These are phyloP conservation scores for Ilyonectria destructans DNA, from an alignment of 2,329 filamentous ascomycete species.

Conservation along the genomic window DNA sequence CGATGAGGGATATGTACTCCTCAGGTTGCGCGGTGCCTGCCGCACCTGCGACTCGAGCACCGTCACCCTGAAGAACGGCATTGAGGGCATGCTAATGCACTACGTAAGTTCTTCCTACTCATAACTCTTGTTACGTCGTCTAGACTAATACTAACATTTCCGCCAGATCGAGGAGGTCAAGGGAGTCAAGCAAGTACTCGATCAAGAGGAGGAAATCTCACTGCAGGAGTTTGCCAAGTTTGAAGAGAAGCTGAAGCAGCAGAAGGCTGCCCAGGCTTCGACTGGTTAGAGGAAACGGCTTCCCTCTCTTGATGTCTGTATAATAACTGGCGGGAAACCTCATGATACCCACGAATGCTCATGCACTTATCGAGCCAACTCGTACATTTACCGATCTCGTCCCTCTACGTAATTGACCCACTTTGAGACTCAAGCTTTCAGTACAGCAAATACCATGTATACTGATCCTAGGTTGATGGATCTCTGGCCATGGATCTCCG, in stretches of 20 bases:
- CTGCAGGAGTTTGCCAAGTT: conserved; percentile 93
- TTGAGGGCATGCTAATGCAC: conserved; percentile 98
- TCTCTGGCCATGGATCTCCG: neutral
- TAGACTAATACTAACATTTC: conserved; percentile 47
- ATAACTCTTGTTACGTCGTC: neutral
- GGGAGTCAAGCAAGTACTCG: conserved; percentile 90
- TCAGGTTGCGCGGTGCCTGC: conserved; percentile 94
- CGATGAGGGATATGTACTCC: conserved; percentile 82
- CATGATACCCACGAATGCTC: conserved; percentile 48
- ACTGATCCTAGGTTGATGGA: neutral
- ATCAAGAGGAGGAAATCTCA: conserved; percentile 92
- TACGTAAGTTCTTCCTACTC: conserved; percentile 74
- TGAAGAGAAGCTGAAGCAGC: conserved; percentile 82
- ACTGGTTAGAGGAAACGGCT: conserved; percentile 20
- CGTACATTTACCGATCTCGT: conserved; percentile 7
- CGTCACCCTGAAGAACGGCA: conserved; percentile 96
- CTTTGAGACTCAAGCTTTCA: neutral
- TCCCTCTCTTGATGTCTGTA: conserved; percentile 36
- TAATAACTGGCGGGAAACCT: conserved; percentile 45
- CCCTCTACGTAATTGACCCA: neutral
- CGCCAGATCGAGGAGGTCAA: conserved; percentile 93
- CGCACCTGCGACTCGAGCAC: conserved; percentile 97
- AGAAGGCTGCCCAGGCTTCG: conserved; percentile 59
- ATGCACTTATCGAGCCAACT: conserved; percentile 26
- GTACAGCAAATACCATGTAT: neutral